These are phyloP conservation scores for Vickermania ingenoplastis DNA, from an alignment of 208 protist genomes.

Conservation along the genomic window DNA sequence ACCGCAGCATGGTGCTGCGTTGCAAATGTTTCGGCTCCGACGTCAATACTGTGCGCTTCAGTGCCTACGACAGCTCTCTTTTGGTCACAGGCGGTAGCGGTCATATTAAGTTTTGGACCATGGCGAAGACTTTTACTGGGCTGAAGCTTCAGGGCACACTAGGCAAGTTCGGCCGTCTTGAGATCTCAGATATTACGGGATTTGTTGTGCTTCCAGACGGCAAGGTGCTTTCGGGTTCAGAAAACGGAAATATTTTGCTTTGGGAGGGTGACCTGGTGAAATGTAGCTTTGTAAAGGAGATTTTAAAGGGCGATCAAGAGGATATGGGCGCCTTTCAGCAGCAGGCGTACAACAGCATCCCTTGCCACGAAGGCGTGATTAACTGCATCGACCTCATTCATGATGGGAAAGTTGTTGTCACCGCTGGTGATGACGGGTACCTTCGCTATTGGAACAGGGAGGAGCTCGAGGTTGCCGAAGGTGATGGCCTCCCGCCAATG, in stretches of 20 bases:
- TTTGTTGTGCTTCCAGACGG: conserved; percentile 91
- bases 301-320: conserved; percentile 12
- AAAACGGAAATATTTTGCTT: conserved; percentile 91
- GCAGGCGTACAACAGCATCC: conserved; percentile 20
- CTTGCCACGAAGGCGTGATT: conserved; percentile 85
- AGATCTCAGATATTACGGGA: conserved; percentile 92
- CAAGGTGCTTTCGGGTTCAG: conserved; percentile 93
- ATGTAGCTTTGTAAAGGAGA: conserved; percentile 77
- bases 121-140: conserved; percentile 97
- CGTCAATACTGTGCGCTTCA: conserved; percentile 91
- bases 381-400: conserved; percentile 80
- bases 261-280: conserved; percentile 97
- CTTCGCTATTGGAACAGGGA: conserved; percentile 92
- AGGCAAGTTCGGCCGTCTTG: conserved; percentile 97
- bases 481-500: conserved; percentile 59
- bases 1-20: conserved; percentile 81
- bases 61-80: conserved; percentile 80
- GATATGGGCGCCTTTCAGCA: conserved; percentile 13
- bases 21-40: conserved; percentile 96
- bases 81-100: conserved; percentile 92
- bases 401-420: conserved; percentile 70
- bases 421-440: conserved; percentile 93
- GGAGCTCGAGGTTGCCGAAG: conserved; percentile 88
- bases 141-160: conserved; percentile 95
- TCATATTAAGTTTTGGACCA: conserved; percentile 98